Base-by-base conservation (phyloP, 257 asterid genomes). In the Buddleja alternifolia region DNA sequence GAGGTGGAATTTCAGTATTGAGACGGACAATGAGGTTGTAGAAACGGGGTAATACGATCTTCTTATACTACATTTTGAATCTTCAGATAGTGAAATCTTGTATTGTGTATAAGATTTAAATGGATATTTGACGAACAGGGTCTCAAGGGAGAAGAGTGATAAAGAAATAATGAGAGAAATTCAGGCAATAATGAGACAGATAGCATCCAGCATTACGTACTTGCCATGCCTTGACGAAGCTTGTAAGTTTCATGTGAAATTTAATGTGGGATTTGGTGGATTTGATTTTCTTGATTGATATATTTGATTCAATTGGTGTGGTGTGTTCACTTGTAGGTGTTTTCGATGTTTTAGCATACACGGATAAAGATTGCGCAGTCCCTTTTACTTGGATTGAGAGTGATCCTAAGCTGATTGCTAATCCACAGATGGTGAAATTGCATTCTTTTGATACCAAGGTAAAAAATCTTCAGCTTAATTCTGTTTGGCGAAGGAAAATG, bases 131-230 rank as follows among this genome's bases (percentile, higher is more conserved):
- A 51, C 69, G 73, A 48, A 36, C 82, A 93, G 97, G 47, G 88
- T 82, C 41, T 80, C 95, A 14, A 80, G 92, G 82, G 98, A 93
- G 83, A 93, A 93, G 80, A 88, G 97, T 67, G 97, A 93, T 51
- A 90, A 90, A 73, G 96, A 93, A 74, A 93, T 93, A 4, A 93
- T 93, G 98, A 84, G 97, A 75, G 98, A 93, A 68, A 93, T 93
- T 75, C 98, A 93, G 72, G 98, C 98, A 6, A 93, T 93, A 32
- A 93, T 93, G 98, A 84, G 97, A 70, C 98, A 93, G 78, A 93
- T 90, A 17, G 96, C 96, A 1, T 90, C 97, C 60, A 93, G 98
- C 87, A 90, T 93, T 48, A 90, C 98, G 23, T 93, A 90, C 77
- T 80, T 93, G 88, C 98, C 98, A 7, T 93, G 98, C 79, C 86